A percentile compares a stretch with the other conserved stretches of the same genome.
Conservation (phyloP, 2,329 filamentous ascomycete species). For the Raffaelea ambrosiae region DNA sequence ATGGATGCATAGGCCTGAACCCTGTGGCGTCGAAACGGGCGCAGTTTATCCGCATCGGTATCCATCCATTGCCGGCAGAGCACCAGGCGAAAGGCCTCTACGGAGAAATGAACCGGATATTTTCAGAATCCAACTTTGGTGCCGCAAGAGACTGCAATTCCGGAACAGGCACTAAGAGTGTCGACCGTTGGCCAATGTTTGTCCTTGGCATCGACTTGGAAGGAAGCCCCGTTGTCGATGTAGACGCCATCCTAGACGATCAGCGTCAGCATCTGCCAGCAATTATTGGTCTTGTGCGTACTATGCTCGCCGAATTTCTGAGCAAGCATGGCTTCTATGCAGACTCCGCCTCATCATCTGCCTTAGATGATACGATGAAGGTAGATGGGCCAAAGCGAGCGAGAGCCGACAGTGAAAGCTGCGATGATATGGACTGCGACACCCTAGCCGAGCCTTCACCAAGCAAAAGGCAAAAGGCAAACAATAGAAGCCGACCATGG, state of each 20-base stretch:
- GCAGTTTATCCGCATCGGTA: conserved; percentile 77
- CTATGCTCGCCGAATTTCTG: conserved; percentile 66
- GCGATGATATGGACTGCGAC: no score
- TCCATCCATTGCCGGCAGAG: conserved; percentile 52
- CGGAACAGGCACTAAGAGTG: conserved; percentile 57
- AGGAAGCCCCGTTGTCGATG: conserved; percentile 13
- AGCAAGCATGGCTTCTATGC: conserved; percentile 46
- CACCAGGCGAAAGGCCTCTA: conserved; percentile 59
- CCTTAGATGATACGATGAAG: no score
- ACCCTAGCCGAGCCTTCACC: no score
- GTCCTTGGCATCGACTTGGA: conserved; percentile 56
- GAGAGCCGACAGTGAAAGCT: no score
- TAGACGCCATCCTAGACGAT: conserved; percentile 35
- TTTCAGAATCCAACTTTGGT: conserved; percentile 71
- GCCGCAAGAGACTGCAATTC: conserved; percentile 40
- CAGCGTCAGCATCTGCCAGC: conserved; percentile 40
- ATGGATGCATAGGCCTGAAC: conserved; percentile 61
- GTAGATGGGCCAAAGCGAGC: no score
- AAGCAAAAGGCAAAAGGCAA: no score
- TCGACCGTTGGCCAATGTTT: conserved; percentile 89
- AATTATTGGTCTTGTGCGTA: conserved; percentile 57
- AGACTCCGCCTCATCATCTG: no score
- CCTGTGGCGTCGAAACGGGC: conserved; percentile 63
- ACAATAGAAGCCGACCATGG: no score
- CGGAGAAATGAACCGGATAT: conserved; percentile 69